Evolutionary conservation across 2,329 filamentous ascomycete genomes (phyloP), one percentile per base, ranked within the genome.

Genomic region (Hymenoscyphus occultus): DNA sequence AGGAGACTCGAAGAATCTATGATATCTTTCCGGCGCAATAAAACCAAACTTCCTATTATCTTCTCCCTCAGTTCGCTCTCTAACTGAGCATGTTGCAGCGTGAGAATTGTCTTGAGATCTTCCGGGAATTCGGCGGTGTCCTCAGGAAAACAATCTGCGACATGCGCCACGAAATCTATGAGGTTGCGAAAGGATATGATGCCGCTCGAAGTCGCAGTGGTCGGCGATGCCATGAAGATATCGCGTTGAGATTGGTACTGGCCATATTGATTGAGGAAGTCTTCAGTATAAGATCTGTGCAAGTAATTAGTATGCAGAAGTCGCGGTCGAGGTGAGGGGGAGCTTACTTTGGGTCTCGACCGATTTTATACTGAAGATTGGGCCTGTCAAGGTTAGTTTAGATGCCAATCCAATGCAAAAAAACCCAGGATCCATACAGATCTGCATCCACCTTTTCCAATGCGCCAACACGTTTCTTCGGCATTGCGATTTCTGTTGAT

Each of bases 391-490:
- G 76, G 77, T 72, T 61, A 65, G 68, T 56, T 40, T 35, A 64
- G 39, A 61, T 31, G 48, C 69, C 61, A 66, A 59, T 61, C 64
- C 66, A 51, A 71, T 67, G 28, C 28, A 28, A 3, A 28, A 60
- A 39, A 31, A 56, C 60, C n/a, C 14, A 42, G 61, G 60, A 19
- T 51, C 76, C 86, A 68, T 77, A 90, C 84, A 96, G 82, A 78
- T 96, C 92, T 40, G 93, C 93, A 76, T 97, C 93, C 72, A 97
- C 88, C 84, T 97, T 97, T 80, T 97, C 93, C 78, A 97, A 87
- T 67, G 93, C 93, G 64, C 91, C 92, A 65, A 97, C 85, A 81
- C 95, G 96, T 77, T 93, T 86, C 80, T 97, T 97, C 66, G 87
- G 91, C 87, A 92, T 95, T 65, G 62, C 70, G 69, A 64, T 31